Evolutionary conservation across 768 basidiomycete genomes (phyloP).

Genomic region (Mycena vulgaris): DNA sequence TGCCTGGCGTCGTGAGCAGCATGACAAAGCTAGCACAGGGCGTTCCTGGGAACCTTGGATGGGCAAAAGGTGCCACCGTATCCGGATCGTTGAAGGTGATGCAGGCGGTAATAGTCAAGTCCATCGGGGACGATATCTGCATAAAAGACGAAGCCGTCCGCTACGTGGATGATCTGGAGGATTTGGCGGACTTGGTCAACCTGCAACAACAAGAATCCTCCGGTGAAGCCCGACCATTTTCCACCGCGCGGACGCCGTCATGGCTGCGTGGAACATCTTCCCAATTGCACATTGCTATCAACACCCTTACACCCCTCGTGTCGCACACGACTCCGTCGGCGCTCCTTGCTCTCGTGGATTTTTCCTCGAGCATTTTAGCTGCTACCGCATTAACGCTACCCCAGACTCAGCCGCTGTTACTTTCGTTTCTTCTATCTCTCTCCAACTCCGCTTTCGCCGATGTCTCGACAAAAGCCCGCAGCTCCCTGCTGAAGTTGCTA

Average conservation of each 20-base stretch:
- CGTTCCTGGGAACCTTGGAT: conserved; percentile 67
- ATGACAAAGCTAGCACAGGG: conserved; percentile 83
- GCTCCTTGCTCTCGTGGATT: conserved; percentile 67
- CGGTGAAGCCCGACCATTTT: conserved; percentile 53
- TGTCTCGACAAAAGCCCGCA: conserved; percentile 66
- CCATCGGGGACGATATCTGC: conserved; percentile 81
- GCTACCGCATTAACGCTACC: conserved; percentile 75
- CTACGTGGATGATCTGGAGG: conserved; percentile 72
- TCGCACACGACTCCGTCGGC: conserved; percentile 81
- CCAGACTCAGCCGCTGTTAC: conserved; percentile 74
- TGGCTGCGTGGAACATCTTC: conserved; percentile 90
- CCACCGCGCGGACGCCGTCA: conserved; percentile 73
- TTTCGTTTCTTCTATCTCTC: conserved; percentile 83
- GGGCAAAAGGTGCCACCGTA: conserved; percentile 82
- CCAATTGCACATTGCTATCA: conserved; percentile 88
- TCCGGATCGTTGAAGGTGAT: conserved; percentile 72
- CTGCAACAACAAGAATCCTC: conserved; percentile 31
- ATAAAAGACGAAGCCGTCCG: conserved; percentile 71
- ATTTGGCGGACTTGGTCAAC: conserved; percentile 61
- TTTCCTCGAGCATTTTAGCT: conserved; percentile 70
- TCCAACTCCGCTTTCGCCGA: conserved; percentile 70
- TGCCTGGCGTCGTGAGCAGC: conserved; percentile 88
- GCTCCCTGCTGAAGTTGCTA: conserved; percentile 64
- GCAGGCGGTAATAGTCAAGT: conserved; percentile 65
- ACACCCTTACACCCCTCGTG: conserved; percentile 78